Evolutionary conservation across 1,284 basidiomycete genomes (phyloP).

Genomic region (Limonomyces culmigenus): DNA sequence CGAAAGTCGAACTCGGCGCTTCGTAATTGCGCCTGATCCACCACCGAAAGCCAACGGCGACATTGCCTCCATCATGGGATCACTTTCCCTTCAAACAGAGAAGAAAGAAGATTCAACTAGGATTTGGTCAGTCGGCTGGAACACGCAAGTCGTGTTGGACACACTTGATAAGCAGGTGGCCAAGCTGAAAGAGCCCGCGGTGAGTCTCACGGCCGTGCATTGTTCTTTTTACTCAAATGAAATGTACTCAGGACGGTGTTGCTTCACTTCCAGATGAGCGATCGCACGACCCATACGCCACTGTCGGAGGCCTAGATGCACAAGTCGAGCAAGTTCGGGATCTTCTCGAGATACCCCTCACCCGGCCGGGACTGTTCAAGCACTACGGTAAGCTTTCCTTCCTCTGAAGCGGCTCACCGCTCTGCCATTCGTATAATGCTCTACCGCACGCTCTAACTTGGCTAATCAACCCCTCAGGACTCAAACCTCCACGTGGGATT

Average conservation of each 20-base stretch:
- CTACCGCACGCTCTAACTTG: constrained; percentile 5
- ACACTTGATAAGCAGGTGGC: constrained; percentile 10
- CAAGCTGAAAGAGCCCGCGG: background rate
- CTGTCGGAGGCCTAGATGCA: constrained; percentile 77
- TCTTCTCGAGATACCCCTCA: constrained; percentile 90
- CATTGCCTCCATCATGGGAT: constrained; percentile 18
- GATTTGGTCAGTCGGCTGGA: constrained; percentile 48
- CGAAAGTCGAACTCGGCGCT: constrained; percentile 37
- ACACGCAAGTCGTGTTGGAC: constrained; percentile 32
- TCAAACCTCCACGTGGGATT: constrained; percentile 82
- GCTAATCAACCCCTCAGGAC: too few species aligned
- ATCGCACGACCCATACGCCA: constrained; percentile 35
- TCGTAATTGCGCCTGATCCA: constrained; percentile 32
- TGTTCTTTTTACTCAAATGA: background rate
- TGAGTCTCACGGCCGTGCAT: background rate
- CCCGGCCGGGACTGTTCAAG: constrained; percentile 76
- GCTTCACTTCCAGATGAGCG: background rate
- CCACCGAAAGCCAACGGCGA: constrained; percentile 12
- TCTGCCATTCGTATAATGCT: constrained; percentile 3
- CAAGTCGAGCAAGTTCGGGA: constrained; percentile 85
- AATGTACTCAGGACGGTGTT: background rate
- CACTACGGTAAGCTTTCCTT: constrained; percentile 52
- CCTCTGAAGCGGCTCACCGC: constrained; percentile 3
- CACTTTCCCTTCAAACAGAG: constrained; percentile 20
- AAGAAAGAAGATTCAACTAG: constrained; percentile 19